These are phyloP conservation scores for Leishmania braziliensis DNA, from an alignment of 208 protist genomes.

Conservation along the genomic window DNA sequence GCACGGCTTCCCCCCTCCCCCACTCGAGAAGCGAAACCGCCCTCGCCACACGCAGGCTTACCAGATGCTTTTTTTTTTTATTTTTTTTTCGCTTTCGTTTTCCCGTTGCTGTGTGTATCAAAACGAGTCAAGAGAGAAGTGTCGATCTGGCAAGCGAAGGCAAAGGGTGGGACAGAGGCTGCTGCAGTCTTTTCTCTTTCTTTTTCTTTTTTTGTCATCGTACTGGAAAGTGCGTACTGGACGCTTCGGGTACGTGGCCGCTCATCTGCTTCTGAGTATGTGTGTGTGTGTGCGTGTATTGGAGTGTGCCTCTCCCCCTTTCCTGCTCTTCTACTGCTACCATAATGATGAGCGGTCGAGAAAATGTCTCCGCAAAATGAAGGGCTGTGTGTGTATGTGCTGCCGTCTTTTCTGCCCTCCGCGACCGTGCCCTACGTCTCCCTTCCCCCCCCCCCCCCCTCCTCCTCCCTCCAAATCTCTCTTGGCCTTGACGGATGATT, in stretches of 20 bases:
- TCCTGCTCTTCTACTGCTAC: not conserved
- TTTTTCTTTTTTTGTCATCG: slow-evolving; percentile 16
- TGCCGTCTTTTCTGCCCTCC: not conserved
- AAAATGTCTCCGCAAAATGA: not conserved
- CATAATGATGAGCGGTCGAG: not conserved
- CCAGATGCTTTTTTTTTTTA: not conserved
- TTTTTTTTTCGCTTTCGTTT: not conserved
- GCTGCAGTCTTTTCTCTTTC: not conserved
- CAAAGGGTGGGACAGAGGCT: not conserved
- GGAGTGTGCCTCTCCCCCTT: not conserved
- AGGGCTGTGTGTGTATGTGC: not conserved
- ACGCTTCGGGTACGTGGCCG: not conserved
- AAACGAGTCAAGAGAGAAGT: not conserved
- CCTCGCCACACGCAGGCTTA: not conserved
- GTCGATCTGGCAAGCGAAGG: not conserved
- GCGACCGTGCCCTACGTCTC: not conserved
- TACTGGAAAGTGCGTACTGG: not conserved
- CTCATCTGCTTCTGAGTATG: slow-evolving; percentile 10
- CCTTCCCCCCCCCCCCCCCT: not conserved
- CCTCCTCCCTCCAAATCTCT: not conserved
- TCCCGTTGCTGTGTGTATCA: not conserved
- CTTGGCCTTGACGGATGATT: not conserved
- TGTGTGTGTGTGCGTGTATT: not conserved
- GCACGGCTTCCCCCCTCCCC: not conserved
- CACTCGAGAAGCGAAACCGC: not conserved